These are phyloP conservation scores for Limonomyces culmigenus DNA, from an alignment of 1,284 basidiomycete species.

Conservation along the genomic window DNA sequence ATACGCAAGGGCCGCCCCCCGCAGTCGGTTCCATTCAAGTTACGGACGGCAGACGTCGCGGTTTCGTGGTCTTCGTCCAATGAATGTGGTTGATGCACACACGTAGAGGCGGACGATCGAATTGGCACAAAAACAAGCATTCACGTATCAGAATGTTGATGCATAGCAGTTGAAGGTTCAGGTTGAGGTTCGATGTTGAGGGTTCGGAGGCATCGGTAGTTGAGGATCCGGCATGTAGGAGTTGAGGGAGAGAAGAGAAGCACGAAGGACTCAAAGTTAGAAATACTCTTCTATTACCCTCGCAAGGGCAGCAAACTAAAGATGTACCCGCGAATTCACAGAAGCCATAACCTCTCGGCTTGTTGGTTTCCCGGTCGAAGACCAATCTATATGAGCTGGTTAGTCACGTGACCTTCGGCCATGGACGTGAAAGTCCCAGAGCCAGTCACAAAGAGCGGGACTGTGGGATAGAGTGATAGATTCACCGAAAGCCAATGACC, in stretches of 20 bases:
- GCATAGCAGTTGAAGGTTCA: neutral
- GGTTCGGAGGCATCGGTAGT: neutral
- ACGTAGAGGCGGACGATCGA: too few species aligned
- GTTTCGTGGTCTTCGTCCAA: constrained; percentile 75
- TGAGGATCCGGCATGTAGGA: too few species aligned
- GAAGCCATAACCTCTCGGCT: constrained; percentile 94
- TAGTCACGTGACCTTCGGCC: neutral
- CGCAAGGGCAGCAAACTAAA: constrained; percentile 15
- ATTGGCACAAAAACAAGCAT: too few species aligned
- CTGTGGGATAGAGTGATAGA: constrained; percentile 4
- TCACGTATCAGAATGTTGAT: too few species aligned
- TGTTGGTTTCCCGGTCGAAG: constrained; percentile 90
- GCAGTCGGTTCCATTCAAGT: constrained; percentile 56
- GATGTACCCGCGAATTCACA: constrained; percentile 87
- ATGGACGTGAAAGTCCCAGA: neutral
- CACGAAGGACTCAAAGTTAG: constrained; percentile 18
- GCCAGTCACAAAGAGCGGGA: neutral
- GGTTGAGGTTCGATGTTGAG: too few species aligned
- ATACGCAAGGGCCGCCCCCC: constrained; percentile 60
- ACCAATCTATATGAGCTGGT: constrained; percentile 47
- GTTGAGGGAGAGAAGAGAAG: too few species aligned
- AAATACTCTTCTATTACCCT: constrained; percentile 14
- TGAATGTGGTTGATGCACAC: neutral
- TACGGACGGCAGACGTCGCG: constrained; percentile 60
- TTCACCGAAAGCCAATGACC: constrained; percentile 72